Evolutionary conservation across 345 rosid species (phyloP).

Genomic region (Orychophragmus violaceus): DNA sequence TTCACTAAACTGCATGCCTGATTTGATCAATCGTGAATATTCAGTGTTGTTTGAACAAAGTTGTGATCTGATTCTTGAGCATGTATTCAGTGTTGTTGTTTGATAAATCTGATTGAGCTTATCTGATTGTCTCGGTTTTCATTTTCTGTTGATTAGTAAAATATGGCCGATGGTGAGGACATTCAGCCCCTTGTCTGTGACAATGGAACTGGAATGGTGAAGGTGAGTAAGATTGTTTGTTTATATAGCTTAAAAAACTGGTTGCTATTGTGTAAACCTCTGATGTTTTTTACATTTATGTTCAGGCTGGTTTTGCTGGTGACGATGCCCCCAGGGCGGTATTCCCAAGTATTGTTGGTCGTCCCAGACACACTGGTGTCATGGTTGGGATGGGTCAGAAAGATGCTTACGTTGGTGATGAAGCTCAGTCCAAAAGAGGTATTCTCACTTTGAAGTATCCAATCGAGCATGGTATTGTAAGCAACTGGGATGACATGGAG

Average conservation of each 20-base stretch:
- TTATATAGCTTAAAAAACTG: not conserved
- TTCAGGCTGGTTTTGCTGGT: constrained; percentile 55
- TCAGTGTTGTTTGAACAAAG: not conserved
- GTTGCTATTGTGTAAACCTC: not conserved
- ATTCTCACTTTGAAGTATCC: constrained; percentile 58
- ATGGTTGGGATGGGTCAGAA: constrained; percentile 72
- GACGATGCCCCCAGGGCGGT: constrained; percentile 63
- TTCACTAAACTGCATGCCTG: not conserved
- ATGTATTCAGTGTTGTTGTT: not conserved
- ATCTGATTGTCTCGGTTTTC: not conserved
- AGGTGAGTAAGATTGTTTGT: constrained; percentile 31
- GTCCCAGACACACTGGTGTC: constrained; percentile 63
- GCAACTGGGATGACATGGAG: constrained; percentile 70
- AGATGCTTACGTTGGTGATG: constrained; percentile 63
- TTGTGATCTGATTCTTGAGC: not conserved
- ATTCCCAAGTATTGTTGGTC: constrained; percentile 63
- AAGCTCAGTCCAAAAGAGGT: constrained; percentile 65
- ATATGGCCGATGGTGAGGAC: constrained; percentile 93
- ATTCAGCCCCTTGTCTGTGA: constrained; percentile 69
- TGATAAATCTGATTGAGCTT: not conserved
- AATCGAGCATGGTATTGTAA: constrained; percentile 59
- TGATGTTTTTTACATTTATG: not conserved
- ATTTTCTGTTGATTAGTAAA: constrained; percentile 11
- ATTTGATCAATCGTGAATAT: not conserved
- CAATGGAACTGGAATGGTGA: constrained; percentile 75